Percentiles rank a stretch among this genome's conserved stretches.
These are phyloP conservation scores for Isoetes engelmannii DNA, from an alignment of 83 land plant genomes.

Conservation along the genomic window DNA sequence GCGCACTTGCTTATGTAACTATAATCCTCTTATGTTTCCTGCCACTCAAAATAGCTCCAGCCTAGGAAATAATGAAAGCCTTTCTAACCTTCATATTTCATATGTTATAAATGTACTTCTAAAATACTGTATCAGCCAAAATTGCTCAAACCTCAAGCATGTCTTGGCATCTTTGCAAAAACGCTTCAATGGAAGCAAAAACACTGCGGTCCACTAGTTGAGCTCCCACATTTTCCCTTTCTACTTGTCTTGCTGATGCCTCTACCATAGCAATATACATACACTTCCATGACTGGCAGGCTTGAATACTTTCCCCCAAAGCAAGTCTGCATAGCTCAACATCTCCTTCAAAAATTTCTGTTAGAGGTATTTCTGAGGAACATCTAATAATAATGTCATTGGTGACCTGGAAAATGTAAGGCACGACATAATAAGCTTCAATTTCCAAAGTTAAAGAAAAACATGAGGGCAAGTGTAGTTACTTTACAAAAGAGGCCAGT, in stretches of 20 bases:
- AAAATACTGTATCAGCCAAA: not conserved
- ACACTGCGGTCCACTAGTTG: slow-evolving; percentile 15
- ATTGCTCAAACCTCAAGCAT: slow-evolving; percentile 29
- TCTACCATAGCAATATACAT: slow-evolving; percentile 27
- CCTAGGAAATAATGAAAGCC: not conserved
- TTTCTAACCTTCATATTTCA: not conserved
- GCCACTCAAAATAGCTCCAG: no score
- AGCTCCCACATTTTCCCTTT: not conserved
- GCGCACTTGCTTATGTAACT: no score
- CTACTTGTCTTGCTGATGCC: not conserved
- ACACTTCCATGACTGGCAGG: slow-evolving; percentile 31
- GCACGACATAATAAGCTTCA: not conserved
- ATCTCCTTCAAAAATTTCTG: slow-evolving; percentile 32
- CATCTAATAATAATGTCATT: slow-evolving; percentile 35
- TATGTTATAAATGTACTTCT: not conserved
- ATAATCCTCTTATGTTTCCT: no score
- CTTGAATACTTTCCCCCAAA: slow-evolving; percentile 30
- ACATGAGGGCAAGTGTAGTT: not conserved
- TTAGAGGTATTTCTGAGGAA: slow-evolving; percentile 25
- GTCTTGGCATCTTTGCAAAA: slow-evolving; percentile 31
- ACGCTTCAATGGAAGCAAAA: slow-evolving; percentile 34
- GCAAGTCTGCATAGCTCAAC: slow-evolving; percentile 22
- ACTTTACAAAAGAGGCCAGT: slow-evolving; percentile 30
- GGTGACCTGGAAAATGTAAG: slow-evolving; percentile 24
- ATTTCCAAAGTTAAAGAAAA: not conserved